Evolutionary conservation across 179 eudicot genomes (phyloP), one percentile per base, ranked within the genome.

Genomic region (Drosera spatulata): DNA sequence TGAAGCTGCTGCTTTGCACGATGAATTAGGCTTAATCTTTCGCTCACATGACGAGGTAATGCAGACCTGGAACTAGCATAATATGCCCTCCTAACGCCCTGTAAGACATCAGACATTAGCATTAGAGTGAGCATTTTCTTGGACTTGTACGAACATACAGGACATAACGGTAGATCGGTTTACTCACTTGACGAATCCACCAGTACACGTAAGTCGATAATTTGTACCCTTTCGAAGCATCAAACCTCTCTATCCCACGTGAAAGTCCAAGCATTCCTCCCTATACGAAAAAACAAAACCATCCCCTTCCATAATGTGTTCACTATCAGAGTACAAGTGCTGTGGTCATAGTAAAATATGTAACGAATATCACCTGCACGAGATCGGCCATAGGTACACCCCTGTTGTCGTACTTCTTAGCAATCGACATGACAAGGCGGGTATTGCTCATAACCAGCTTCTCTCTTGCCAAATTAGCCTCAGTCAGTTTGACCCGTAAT

Each of bases 381-480:
- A 93, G 99, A 73, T 89, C 99, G 64, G 94, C 82, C 94, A 93
- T 89, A 72, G 89, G 88, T 59, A 85, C 95, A 73, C 97, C 99
- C 97, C 81, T 78, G 86, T 83, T 84, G 56, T 82, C 88, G 52
- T 86, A 93, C 72, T 77, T 84, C 62, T 89, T 93, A 61, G 99
- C 99, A 68, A 93, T 86, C 13, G 95, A 86, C 91, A 86, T 81
- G 71, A 93, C 99, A 55, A 93, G 82, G 60, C 99, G 99, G 47
- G 89, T 83, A 74, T 93, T 93, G 78, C 95, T 84, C 99, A 89
- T 86, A 41, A 90, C 78, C 65, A 93, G 77, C 74, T 80, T 86
- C 66, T 93, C 96, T 81, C 93, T 82, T 56, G 99, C 99, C 67
- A 93, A 82, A 59, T 81, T 68, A 66, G 85, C 84, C 71, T 93